Evolutionary conservation across 352 stramenopile species (phyloP).

Genomic region (Thalassiosira oceanica): DNA sequence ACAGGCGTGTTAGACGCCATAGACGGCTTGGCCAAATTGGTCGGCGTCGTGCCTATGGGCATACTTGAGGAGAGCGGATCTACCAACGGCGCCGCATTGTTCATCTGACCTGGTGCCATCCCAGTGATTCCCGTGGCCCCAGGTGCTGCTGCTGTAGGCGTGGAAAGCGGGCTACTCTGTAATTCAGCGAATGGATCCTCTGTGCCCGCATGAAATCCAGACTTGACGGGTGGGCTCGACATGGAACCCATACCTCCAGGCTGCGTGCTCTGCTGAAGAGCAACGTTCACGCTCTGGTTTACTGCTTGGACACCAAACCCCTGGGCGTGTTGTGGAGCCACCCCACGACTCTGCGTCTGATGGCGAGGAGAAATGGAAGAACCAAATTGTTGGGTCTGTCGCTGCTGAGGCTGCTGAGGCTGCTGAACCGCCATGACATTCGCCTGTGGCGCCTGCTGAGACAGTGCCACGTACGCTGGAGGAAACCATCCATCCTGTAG

Average conservation of each 20-base stretch:
- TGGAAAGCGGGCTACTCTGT: constrained; percentile 27
- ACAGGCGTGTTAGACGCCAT: too few species aligned
- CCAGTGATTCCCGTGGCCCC: background rate
- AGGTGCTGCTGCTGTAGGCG: background rate
- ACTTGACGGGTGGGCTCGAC: background rate
- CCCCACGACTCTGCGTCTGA: too few species aligned
- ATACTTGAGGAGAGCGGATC: too few species aligned
- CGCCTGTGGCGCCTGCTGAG: constrained; percentile 11
- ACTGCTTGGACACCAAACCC: too few species aligned
- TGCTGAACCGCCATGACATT: constrained; percentile 14
- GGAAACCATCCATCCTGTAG: constrained; percentile 79
- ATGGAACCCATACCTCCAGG: background rate
- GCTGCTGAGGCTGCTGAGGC: constrained; percentile 23
- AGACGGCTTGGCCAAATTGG: too few species aligned
- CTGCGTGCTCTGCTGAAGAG: background rate
- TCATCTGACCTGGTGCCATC: too few species aligned
- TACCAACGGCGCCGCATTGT: too few species aligned
- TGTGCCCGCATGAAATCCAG: constrained; percentile 26
- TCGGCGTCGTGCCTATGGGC: too few species aligned
- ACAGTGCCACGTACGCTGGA: constrained; percentile 67
- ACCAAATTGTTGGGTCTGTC: too few species aligned
- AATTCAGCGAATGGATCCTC: constrained; percentile 81
- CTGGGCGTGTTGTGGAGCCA: too few species aligned
- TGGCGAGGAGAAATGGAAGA: too few species aligned
- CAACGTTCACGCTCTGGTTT: too few species aligned